Conservation (phyloP, 176 grass and related monocot genomes). For the Secale cereale region DNA sequence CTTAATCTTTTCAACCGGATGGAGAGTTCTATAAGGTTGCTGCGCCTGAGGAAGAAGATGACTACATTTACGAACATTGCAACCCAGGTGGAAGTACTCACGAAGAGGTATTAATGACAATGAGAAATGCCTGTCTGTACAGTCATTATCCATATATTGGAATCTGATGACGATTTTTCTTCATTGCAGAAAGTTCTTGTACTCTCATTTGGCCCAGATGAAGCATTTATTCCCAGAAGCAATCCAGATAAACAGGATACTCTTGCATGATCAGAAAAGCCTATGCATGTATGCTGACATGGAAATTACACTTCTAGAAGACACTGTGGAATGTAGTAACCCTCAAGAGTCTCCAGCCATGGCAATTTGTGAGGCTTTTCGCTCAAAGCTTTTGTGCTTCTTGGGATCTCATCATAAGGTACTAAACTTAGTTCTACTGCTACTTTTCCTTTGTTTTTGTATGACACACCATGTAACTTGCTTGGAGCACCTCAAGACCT, state of each 20-base stretch:
- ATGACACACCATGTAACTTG: background rate
- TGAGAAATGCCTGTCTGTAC: background rate
- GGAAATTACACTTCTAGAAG: slow-evolving; percentile 71
- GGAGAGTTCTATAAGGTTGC: slow-evolving; percentile 88
- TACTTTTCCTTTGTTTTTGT: background rate
- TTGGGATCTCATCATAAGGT: slow-evolving; percentile 67
- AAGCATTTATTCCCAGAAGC: slow-evolving; percentile 84
- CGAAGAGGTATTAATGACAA: slow-evolving; percentile 64
- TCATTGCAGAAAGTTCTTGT: slow-evolving; percentile 59
- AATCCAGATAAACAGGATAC: slow-evolving; percentile 78
- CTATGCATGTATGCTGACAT: slow-evolving; percentile 85
- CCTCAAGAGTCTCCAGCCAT: slow-evolving; percentile 53
- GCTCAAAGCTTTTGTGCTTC: slow-evolving; percentile 65
- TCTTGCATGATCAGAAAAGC: slow-evolving; percentile 71
- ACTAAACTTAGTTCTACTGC: slow-evolving; percentile 32
- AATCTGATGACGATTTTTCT: slow-evolving; percentile 15
- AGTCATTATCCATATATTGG: slow-evolving; percentile 3
- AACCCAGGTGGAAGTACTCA: slow-evolving; percentile 75
- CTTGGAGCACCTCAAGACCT: background rate
- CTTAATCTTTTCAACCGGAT: slow-evolving; percentile 71
- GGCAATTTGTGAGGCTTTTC: slow-evolving; percentile 68
- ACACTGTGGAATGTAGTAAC: slow-evolving; percentile 40
- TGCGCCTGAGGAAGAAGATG: slow-evolving; percentile 64
- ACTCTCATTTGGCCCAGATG: slow-evolving; percentile 81
- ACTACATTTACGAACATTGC: slow-evolving; percentile 71